Conservation (phyloP, 2,329 filamentous ascomycete species). For the Plenodomus lindquistii region DNA sequence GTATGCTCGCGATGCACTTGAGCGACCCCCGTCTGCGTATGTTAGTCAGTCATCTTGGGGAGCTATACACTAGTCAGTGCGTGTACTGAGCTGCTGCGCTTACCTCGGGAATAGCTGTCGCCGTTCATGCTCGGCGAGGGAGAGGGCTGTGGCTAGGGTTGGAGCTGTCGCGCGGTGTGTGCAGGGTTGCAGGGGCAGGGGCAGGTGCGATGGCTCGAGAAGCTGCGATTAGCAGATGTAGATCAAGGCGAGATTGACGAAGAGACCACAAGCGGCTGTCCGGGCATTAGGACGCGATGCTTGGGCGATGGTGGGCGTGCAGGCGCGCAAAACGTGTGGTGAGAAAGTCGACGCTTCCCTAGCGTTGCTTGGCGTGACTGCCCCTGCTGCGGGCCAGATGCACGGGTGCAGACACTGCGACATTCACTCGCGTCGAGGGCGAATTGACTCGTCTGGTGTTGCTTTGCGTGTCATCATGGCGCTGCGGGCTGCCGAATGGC, state of each 20-base stretch:
- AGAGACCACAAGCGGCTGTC: constrained; percentile 11
- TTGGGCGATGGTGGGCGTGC: constrained; percentile 13
- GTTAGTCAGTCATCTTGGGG: constrained; percentile 30
- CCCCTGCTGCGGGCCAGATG: constrained; percentile 12
- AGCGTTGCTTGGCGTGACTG: constrained; percentile 21
- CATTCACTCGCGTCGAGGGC: constrained; percentile 8
- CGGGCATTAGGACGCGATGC: constrained; percentile 21
- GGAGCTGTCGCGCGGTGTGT: constrained; percentile 16
- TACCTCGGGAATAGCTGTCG: constrained; percentile 80
- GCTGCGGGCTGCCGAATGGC: constrained; percentile 73
- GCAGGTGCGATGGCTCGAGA: constrained; percentile 10
- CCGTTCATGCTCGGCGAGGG: constrained; percentile 70
- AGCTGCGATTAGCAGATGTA: constrained; percentile 20
- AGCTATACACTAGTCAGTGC: constrained; percentile 44
- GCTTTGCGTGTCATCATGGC: constrained; percentile 38
- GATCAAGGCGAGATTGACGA: constrained; percentile 12
- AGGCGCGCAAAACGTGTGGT: constrained; percentile 15
- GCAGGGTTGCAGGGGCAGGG: constrained; percentile 14
- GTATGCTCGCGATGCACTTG: constrained; percentile 43
- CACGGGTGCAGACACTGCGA: neutral
- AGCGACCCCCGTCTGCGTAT: constrained; percentile 43
- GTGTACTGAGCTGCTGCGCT: constrained; percentile 41
- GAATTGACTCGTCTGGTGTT: no score
- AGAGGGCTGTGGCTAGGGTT: constrained; percentile 9
- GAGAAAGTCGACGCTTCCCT: constrained; percentile 20